phyloP scores from a whole-genome alignment of 257 asterid species.

The Solanum dulcamara region DNA sequence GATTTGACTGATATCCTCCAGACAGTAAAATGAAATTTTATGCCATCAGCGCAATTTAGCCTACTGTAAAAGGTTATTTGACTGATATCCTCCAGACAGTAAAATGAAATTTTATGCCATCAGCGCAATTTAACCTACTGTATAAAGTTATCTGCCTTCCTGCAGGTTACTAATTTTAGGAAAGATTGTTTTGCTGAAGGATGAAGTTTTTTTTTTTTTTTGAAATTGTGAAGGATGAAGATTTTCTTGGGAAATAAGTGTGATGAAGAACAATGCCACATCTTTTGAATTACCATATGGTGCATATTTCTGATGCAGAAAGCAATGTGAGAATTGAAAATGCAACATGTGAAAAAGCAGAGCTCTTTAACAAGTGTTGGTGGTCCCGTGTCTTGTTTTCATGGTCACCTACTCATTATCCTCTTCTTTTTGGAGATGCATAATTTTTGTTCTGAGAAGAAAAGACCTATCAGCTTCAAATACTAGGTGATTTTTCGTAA shows the following conservation, averaged over 20 bases:
- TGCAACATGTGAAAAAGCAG: not conserved
- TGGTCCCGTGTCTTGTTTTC: not conserved
- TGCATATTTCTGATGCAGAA: not conserved
- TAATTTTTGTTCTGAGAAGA: not conserved
- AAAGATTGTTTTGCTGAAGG: not conserved
- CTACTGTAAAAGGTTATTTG: no score
- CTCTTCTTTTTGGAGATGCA: not conserved
- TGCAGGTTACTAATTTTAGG: not conserved
- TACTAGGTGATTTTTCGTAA: not conserved
- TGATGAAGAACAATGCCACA: not conserved
- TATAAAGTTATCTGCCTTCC: not conserved
- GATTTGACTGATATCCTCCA: not conserved
- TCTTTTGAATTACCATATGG: not conserved
- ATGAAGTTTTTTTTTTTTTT: not conserved
- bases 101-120: not conserved
- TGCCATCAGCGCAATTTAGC: not conserved
- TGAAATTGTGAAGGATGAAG: not conserved
- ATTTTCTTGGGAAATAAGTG: not conserved
- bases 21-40: not conserved
- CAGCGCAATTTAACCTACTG: not conserved
- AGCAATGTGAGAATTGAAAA: not conserved
- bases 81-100: not conserved
- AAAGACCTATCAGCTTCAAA: not conserved
- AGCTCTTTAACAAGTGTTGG: not conserved
- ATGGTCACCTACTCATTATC: not conserved